Evolutionary conservation across 2,329 filamentous ascomycete species (phyloP), one percentile per base, ranked within the genome.

Genomic region (Fusarium anguioides): DNA sequence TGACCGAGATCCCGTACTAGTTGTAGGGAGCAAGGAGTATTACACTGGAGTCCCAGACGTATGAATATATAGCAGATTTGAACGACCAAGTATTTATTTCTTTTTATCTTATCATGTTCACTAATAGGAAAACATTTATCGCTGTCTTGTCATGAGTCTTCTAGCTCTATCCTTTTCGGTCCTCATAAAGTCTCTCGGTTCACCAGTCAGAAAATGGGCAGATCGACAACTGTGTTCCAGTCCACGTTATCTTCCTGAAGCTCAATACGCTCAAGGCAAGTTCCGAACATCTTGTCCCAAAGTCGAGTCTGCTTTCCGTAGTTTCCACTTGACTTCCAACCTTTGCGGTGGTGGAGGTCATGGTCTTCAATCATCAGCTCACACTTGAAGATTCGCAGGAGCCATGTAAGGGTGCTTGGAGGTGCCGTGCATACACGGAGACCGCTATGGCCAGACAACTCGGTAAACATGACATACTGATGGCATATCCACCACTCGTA

Each of bases 401-500:
- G 15, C 60, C 60, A 63, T 20, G 21, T 54, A 7, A 63, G 27
- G 1, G 60, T 59, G 12, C 54, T 48, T 1, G 55, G 54, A 0
- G 60, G 60, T 20, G 51, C 45, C 0, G 35, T 35, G 2, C 45
- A 45, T n/a, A 63, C 29, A 1, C 60, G 60, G 8, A 63, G 48
- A 8, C 60, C 60, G 3, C 55, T 63, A 7, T 63, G 60, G 4
- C 60, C 60, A 10, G 39, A 23, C 2, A 63, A 7, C 21, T 63
- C 60, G 4, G 60, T 63, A 4, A 60, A 63, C 37, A 51, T 50
- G 23, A 63, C 39, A 7, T 63, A 63, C 18, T 63, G 60, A 21
- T 63, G 60, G 37, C 60, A 63, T 17, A 63, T 54, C 55, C 60
- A 63, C 60, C 60, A 63, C 6, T 63, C 60, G 14, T 63, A 63